Base-by-base conservation (phyloP, 2,329 filamentous ascomycete genomes). In the Lizonia empirigonia region DNA sequence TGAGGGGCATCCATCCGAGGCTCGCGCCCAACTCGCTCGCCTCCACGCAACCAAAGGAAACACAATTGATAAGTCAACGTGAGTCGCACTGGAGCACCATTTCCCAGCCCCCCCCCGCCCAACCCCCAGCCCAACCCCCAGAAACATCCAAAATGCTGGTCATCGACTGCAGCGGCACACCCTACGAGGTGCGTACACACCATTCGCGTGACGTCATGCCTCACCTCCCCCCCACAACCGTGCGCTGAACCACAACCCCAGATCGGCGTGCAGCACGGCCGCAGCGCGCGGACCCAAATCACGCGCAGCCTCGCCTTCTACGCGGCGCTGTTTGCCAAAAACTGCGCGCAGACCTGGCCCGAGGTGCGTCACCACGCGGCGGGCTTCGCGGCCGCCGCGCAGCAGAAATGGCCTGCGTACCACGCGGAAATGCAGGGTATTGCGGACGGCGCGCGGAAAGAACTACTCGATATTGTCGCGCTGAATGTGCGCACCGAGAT, bases 401-500 rank as follows among this genome's bases (percentile, higher is more conserved):
- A 73, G 30, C 56, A 63, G 7, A 72, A 72, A 56, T 78, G 75
- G 72, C 77, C 76, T 1, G 65, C 61, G 1, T 77, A 75, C 47
- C 67, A 77, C 7, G 69, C 76, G 29, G 77, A 80, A 53, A 78
- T 80, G 68, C 55, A 60, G 41, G 85, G 81, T 9, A 76, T 85
- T 32, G 81, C 82, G 0, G 74, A 79, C 1, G 83, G 82, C 2
- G 75, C 81, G 0, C 68, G 62, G 0, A 63, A 77, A 7, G 56
- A 72, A 0, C 58, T 84, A 2, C 63, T 80, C 2, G 80, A 84
- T 37, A 77, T 85, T n/a, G 64, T 85, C 1, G 81, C 82, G 1
- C 66, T 85, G 9, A 85, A 85, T 47, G 77, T 83, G 5, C 74
- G 82, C 1, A 83, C 79, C 0, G 82, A 85, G 65, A 83, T 84